Evolutionary conservation across 768 basidiomycete species (phyloP).

Genomic region (Atractiella rhizophila): DNA sequence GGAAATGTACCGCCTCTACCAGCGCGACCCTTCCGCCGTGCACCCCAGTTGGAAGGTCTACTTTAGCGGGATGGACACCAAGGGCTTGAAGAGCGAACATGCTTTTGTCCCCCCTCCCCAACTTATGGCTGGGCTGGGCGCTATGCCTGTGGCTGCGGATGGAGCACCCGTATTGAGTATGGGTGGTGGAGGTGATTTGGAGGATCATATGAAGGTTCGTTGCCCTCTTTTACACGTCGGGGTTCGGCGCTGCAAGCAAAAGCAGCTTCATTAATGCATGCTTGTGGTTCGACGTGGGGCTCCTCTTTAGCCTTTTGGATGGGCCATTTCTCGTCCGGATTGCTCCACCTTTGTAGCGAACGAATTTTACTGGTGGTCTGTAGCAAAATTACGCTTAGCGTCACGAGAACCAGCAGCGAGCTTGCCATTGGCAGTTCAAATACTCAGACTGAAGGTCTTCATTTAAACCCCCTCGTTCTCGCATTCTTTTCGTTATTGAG

Average conservation of each 20-base stretch:
- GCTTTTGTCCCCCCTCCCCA: conserved; percentile 68
- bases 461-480: no score
- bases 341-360: no score
- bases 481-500: no score
- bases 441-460: no score
- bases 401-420: no score
- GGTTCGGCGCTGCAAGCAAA: neutral
- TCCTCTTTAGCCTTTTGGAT: no score
- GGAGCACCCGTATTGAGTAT: conserved; percentile 55
- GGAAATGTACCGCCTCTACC: conserved; percentile 68
- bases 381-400: no score
- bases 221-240: neutral
- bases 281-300: no score
- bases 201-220: conserved; percentile 76
- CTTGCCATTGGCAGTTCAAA: no score
- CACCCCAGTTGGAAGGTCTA: conserved; percentile 87
- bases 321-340: no score
- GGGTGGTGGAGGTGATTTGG: conserved; percentile 44
- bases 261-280: no score
- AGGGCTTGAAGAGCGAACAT: conserved; percentile 47
- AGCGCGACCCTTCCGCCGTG: conserved; percentile 48
- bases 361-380: no score
- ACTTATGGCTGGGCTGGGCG: conserved; percentile 26
- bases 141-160: conserved; percentile 37
- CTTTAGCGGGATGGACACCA: conserved; percentile 62